Evolutionary conservation across 495 filamentous ascomycete genomes (phyloP), one percentile per base, ranked within the genome.

Genomic region (Aspergillus baeticus): DNA sequence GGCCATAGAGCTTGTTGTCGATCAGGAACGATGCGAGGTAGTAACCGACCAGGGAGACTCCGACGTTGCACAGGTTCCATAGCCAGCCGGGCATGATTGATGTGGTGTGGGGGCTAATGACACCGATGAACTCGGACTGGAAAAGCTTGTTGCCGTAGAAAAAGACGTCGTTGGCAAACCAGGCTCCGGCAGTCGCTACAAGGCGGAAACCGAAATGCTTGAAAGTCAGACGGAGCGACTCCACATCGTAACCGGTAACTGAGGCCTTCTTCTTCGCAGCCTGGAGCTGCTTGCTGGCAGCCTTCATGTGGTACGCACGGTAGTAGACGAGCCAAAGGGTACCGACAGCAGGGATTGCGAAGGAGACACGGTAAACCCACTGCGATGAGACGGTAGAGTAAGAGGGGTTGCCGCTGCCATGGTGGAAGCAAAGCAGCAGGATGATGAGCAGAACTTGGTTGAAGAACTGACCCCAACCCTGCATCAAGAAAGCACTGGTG

Each of bases 141-240:
- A 96, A 96, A 35, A 96, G 86, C 82, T 96, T 96, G 87, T 96
- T 96, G 60, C 91, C 92, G 72, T 96, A 96, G 77, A 96, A 96
- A 82, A 96, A 96, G 17, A 96, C 84, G 69, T 96, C 92, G 68
- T 96, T 96, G 75, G 83, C 85, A 69, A 88, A 96, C 91, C 92
- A 96, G 14, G 81, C 81, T 45, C 86, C 86, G 23, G 89, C 83
- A 23, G 92, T 96, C 15, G 90, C 92, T n/a, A 96, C 65, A 26
- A 96, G 71, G 45, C 92, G 90, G 43, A 84, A 83, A 41, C 90
- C 89, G 50, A 96, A 96, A 79, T 89, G 82, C 26, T 76, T 80
- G 77, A 90, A 83, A 15, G 89, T 89, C 54, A 90, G 63, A 41
- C 79, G 79, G 22, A 96, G 81, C 11, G 92, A 94, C 56, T 87